Evolutionary conservation across 352 stramenopile genomes (phyloP).

Genomic region (Phytophthora pseudosyringae): DNA sequence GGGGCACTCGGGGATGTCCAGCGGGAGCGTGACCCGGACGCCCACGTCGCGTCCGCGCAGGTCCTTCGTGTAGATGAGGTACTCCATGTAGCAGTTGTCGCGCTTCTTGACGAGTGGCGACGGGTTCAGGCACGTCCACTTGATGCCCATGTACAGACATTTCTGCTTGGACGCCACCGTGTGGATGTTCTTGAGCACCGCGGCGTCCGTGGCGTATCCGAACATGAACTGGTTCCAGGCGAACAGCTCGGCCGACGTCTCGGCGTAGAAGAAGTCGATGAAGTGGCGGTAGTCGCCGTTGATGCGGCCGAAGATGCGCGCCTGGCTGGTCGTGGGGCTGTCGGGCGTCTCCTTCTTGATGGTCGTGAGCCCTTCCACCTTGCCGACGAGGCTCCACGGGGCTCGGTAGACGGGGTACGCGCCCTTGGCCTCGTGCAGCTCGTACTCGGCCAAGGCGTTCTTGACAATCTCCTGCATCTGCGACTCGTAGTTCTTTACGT

Average conservation of each 20-base stretch:
- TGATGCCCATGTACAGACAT: conserved; percentile 82
- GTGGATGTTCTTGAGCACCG: conserved; percentile 77
- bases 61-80: conserved; percentile 74
- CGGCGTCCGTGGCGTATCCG: conserved; percentile 63
- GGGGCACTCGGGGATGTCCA: conserved; percentile 73
- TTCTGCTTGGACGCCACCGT: conserved; percentile 45
- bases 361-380: conserved; percentile 47
- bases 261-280: conserved; percentile 80
- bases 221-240: conserved; percentile 82
- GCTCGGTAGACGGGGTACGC: conserved; percentile 35
- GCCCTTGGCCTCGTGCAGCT: conserved; percentile 46
- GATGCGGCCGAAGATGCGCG: conserved; percentile 69
- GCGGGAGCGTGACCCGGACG: conserved; percentile 65
- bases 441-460: conserved; percentile 47
- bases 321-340: conserved; percentile 28
- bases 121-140: conserved; percentile 75
- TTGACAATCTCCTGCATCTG: conserved; percentile 50
- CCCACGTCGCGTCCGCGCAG: conserved; percentile 63
- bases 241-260: conserved; percentile 68
- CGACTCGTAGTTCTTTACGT: conserved; percentile 40
- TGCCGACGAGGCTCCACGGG: conserved; percentile 42
- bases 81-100: conserved; percentile 85
- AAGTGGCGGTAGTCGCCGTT: conserved; percentile 67
- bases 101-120: conserved; percentile 67
- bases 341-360: conserved; percentile 42